Evolutionary conservation across 2,329 filamentous ascomycete species (phyloP), one percentile per base, ranked within the genome.

Genomic region (Claviceps digitariae): DNA sequence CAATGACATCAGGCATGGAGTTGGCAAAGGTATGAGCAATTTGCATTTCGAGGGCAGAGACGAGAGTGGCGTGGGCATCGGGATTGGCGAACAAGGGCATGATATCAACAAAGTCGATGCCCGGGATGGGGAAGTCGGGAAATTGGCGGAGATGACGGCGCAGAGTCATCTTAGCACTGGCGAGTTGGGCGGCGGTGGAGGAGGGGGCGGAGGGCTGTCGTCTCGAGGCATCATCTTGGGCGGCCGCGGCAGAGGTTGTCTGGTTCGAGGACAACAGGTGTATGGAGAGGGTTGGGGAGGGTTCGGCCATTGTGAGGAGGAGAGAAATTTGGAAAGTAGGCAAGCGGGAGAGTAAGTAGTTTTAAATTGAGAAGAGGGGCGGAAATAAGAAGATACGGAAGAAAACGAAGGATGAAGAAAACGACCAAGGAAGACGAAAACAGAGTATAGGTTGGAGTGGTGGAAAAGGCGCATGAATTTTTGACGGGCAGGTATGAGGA

Each of bases 61-160:
- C 76, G 55, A 98, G 84, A 53, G 82, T 78, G 61, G 79, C 76
- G 73, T 96, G 91, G 57, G 87, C 76, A 51, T 69, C 66, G 53
- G 84, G 82, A 65, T 89, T 79, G 67, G 87, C 83, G 76, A 98
- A 97, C 66, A 97, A 84, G 57, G 93, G 93, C 70, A 98, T 84
- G 72, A 98, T 97, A 68, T 98, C 93, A 74, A 96, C 89, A 72
- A 98, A 98, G 64, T 95, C 78, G 66, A 98, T 91, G 69, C 93
- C 91, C 47, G 86, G 83, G 60, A 86, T 84, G 55, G 91, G 91
- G 74, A 96, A 97, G 76, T 97, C 89, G 64, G 83, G 82, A 74
- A 89, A 95, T 69, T 90, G 84, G 70, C 87, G 87, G 62, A 97
- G 81, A 56, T 85, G 81, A 61, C 73, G 71, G 66, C 83, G 72